phyloP scores from a whole-genome alignment of 108 stramenopile genomes.

The Seminavis robusta region DNA sequence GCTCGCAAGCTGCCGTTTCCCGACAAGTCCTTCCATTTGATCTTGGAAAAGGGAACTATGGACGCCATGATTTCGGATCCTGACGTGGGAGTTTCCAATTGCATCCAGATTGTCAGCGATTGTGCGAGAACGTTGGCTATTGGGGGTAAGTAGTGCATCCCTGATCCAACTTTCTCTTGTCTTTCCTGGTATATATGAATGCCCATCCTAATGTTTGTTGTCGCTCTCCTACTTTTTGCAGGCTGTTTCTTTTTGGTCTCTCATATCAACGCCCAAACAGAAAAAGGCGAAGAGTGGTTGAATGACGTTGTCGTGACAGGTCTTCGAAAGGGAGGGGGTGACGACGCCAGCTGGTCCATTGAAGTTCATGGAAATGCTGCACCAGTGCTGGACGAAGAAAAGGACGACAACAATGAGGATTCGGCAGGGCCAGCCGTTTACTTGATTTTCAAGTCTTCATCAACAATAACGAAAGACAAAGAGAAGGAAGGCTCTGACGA shows the following conservation, averaged over 20 bases:
- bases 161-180: no score
- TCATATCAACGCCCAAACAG: slow-evolving; percentile 61
- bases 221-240: background rate
- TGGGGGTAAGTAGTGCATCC: slow-evolving; percentile 20
- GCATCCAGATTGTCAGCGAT: slow-evolving; percentile 58
- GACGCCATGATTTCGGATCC: slow-evolving; percentile 84
- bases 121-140: slow-evolving; percentile 45
- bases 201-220: slow-evolving; percentile 11
- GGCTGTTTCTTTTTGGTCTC: slow-evolving; percentile 62
- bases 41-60: slow-evolving; percentile 84
- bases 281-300: slow-evolving; percentile 61
- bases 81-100: slow-evolving; percentile 41
- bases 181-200: slow-evolving; percentile 11
- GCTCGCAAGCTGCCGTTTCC: slow-evolving; percentile 47
- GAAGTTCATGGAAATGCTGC: slow-evolving; percentile 79
- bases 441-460: slow-evolving; percentile 36
- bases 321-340: slow-evolving; percentile 28
- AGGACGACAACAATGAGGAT: slow-evolving; percentile 17
- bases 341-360: slow-evolving; percentile 44
- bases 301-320: slow-evolving; percentile 61
- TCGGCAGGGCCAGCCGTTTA: slow-evolving; percentile 52
- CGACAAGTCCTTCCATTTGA: slow-evolving; percentile 43
- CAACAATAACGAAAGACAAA: background rate
- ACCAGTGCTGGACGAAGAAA: slow-evolving; percentile 37
- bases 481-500: background rate